phyloP scores from a whole-genome alignment of 345 rosid species.

The Diplotaxis tenuifolia region DNA sequence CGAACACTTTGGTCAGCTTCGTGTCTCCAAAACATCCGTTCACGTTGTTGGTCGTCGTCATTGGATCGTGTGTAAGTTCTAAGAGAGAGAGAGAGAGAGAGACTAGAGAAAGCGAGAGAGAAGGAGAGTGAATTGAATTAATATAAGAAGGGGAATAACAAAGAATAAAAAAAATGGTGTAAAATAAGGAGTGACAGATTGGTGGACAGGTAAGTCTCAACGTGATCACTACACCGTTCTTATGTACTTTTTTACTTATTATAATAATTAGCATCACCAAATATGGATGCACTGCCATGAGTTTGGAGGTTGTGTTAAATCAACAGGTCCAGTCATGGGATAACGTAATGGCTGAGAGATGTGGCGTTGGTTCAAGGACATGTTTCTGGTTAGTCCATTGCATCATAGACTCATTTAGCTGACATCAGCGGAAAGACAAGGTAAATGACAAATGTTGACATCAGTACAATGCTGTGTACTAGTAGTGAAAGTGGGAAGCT shows the following conservation, averaged over 20 bases:
- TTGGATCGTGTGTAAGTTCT: constrained; percentile 6
- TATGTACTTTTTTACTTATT: background rate
- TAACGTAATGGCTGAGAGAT: constrained; percentile 67
- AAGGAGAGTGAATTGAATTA: constrained; percentile 24
- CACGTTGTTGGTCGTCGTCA: constrained; percentile 50
- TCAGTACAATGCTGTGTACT: constrained; percentile 3
- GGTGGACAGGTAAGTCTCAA: constrained; percentile 45
- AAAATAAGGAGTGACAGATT: constrained; percentile 65
- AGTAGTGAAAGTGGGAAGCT: constrained; percentile 3
- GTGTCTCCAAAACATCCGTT: constrained; percentile 79
- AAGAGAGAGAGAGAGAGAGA: background rate
- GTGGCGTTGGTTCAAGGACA: constrained; percentile 66
- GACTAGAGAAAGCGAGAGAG: constrained; percentile 2
- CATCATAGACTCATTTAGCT: constrained; percentile 57
- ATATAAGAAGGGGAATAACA: constrained; percentile 27
- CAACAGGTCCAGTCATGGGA: background rate
- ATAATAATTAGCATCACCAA: background rate
- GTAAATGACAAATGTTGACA: constrained; percentile 37
- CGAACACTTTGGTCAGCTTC: constrained; percentile 90
- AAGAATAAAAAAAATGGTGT: constrained; percentile 32
- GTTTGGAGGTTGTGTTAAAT: background rate
- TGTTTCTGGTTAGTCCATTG: constrained; percentile 34
- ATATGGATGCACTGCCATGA: background rate
- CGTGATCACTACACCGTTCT: constrained; percentile 44
- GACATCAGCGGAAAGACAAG: too few relatives aligned